Conservation (phyloP, 2,329 filamentous ascomycete species). For the Fusarium poae region DNA sequence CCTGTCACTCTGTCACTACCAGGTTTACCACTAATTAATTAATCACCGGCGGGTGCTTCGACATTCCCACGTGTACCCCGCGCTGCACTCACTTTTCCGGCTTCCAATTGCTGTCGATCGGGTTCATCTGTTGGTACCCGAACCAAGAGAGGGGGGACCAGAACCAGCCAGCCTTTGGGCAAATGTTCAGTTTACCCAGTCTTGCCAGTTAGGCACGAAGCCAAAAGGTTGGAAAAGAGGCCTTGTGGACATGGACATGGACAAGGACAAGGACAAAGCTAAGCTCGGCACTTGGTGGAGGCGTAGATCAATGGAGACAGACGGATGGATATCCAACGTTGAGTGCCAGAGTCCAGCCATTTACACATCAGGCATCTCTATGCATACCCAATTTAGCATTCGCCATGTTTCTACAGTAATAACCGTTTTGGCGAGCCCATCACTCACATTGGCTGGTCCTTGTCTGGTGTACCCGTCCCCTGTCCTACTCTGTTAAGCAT, state of each 20-base stretch:
- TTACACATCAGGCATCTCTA: conserved; percentile 30
- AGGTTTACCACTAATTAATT: conserved; percentile 8
- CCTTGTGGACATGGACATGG: neutral
- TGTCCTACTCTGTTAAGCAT: conserved; percentile 32
- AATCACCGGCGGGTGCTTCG: conserved; percentile 19
- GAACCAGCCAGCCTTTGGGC: conserved; percentile 31
- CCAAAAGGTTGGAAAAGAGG: conserved; percentile 4
- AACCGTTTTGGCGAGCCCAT: conserved; percentile 20
- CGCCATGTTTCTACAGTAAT: conserved; percentile 11
- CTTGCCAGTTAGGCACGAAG: conserved; percentile 40
- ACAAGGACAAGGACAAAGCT: conserved; percentile 7
- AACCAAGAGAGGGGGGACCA: conserved; percentile 11
- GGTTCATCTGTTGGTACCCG: conserved; percentile 41
- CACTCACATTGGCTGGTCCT: conserved; percentile 23
- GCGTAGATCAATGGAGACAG: conserved; percentile 41
- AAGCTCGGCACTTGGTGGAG: conserved; percentile 42
- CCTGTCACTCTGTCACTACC: conserved; percentile 9
- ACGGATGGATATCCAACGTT: conserved; percentile 6
- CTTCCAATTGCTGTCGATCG: conserved; percentile 30
- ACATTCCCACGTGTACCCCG: conserved; percentile 44
- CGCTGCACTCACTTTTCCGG: conserved; percentile 32
- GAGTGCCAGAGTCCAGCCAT: conserved; percentile 1
- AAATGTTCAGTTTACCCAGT: conserved; percentile 19
- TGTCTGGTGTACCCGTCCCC: conserved; percentile 20
- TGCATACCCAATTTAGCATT: conserved; percentile 16